Evolutionary conservation across 495 filamentous ascomycete species (phyloP).

Genomic region (Aspergillus sparsus): DNA sequence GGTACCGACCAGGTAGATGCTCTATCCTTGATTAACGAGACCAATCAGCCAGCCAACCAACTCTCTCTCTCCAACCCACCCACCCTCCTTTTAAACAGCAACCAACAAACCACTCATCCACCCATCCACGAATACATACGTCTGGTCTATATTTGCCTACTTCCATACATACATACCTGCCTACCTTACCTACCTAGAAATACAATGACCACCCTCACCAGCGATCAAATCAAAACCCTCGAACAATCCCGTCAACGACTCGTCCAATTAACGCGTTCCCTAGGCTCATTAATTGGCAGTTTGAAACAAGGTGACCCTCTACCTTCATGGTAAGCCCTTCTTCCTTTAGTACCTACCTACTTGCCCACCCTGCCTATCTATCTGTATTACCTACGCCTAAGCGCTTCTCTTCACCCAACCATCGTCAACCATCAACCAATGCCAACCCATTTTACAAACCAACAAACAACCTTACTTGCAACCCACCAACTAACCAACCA

Average conservation of each 20-base stretch:
- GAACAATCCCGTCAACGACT: constrained; percentile 75
- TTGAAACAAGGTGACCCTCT: constrained; percentile 57
- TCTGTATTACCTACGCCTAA: background rate
- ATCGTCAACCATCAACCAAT: background rate
- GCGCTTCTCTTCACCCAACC: too few relatives aligned
- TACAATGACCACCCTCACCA: constrained; percentile 38
- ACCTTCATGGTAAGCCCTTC: constrained; percentile 55
- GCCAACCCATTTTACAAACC: constrained; percentile 2
- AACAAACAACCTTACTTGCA: background rate
- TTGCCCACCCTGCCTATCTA: background rate
- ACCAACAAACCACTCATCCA: background rate
- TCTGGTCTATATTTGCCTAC: too few relatives aligned
- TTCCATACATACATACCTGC: background rate
- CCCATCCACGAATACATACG: background rate
- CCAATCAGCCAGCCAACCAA: background rate
- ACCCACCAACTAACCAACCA: too few relatives aligned
- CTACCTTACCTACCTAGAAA: background rate
- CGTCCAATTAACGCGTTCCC: constrained; percentile 64
- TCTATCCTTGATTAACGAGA: background rate
- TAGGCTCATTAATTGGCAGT: constrained; percentile 60
- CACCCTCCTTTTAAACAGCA: background rate
- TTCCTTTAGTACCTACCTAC: background rate
- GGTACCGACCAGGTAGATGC: too few relatives aligned
- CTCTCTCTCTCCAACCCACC: background rate
- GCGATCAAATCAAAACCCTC: constrained; percentile 69